Conservation (phyloP, 805 yeast species). For the Metschnikowia lachancei region DNA sequence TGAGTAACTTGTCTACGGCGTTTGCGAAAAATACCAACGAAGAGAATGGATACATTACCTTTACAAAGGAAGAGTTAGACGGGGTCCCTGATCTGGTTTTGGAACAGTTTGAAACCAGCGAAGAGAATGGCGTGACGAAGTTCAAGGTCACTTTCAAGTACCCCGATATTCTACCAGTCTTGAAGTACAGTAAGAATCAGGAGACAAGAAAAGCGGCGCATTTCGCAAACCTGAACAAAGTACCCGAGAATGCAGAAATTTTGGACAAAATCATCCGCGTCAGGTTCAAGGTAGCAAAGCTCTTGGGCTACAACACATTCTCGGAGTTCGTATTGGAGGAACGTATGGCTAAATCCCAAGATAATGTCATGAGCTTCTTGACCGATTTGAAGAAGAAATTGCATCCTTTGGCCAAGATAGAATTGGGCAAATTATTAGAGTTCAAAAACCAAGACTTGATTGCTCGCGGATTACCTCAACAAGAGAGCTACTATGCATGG, state of each 20-base stretch:
- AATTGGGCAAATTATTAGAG: slow-evolving; percentile 44
- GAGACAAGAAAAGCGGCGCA: slow-evolving; percentile 67
- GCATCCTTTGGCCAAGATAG: slow-evolving; percentile 56
- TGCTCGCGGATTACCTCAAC: slow-evolving; percentile 42
- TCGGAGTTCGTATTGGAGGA: slow-evolving; percentile 72
- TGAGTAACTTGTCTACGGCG: slow-evolving; percentile 54
- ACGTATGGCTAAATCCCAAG: slow-evolving; percentile 73
- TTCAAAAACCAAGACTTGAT: slow-evolving; percentile 55
- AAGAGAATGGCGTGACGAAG: slow-evolving; percentile 40
- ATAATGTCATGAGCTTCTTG: slow-evolving; percentile 59
- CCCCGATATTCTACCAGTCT: slow-evolving; percentile 76
- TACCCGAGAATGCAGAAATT: slow-evolving; percentile 58
- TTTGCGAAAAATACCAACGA: slow-evolving; percentile 69
- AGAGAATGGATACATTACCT: slow-evolving; percentile 58
- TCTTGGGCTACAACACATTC: slow-evolving; percentile 65
- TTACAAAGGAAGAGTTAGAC: slow-evolving; percentile 61
- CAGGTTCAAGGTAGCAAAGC: slow-evolving; percentile 59
- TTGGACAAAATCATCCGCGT: slow-evolving; percentile 57
- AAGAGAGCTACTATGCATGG: slow-evolving; percentile 57
- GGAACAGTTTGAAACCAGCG: slow-evolving; percentile 51
- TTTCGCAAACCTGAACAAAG: slow-evolving; percentile 64
- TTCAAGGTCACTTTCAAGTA: slow-evolving; percentile 74
- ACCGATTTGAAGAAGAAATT: slow-evolving; percentile 59
- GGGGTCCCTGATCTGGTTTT: slow-evolving; percentile 72
- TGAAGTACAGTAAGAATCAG: slow-evolving; percentile 63